These are phyloP conservation scores for Apostasia shenzhenica DNA, from an alignment of 106 monocot genomes.

Conservation along the genomic window DNA sequence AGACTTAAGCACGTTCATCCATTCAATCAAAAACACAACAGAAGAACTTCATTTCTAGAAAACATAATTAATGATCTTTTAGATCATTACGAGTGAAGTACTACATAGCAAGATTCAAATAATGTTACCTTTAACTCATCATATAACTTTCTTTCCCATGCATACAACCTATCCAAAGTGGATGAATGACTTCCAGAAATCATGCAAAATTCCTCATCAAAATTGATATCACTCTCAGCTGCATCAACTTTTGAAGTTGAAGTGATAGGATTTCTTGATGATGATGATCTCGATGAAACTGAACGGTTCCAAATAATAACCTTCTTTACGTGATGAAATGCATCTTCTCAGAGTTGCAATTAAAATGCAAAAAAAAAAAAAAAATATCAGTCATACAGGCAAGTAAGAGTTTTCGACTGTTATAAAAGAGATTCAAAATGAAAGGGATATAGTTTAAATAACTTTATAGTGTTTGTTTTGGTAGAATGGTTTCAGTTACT, in stretches of 20 bases:
- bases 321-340: slow-evolving; percentile 42
- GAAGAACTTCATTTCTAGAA: too few relatives aligned
- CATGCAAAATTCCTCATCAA: slow-evolving; percentile 83
- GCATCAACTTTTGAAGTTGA: slow-evolving; percentile 47
- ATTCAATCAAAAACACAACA: too few relatives aligned
- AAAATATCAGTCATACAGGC: neutral
- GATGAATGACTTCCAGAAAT: slow-evolving; percentile 91
- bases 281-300: slow-evolving; percentile 72
- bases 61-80: too few relatives aligned
- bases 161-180: slow-evolving; percentile 75
- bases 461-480: too few relatives aligned
- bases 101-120: too few relatives aligned
- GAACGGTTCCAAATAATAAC: slow-evolving; percentile 84
- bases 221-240: slow-evolving; percentile 58
- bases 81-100: too few relatives aligned
- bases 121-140: slow-evolving; percentile 91
- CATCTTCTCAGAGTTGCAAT: slow-evolving; percentile 22
- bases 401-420: neutral
- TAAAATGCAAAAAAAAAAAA: neutral
- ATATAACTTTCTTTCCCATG: slow-evolving; percentile 91
- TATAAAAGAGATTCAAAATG: too few relatives aligned
- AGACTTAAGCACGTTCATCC: too few relatives aligned
- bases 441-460: too few relatives aligned
- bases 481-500: too few relatives aligned
- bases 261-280: slow-evolving; percentile 58